Percentiles rank a stretch among this genome's conserved stretches.
These are phyloP conservation scores for Xylariaceae sp. DNA, from an alignment of 2,329 filamentous ascomycete species.

Conservation along the genomic window DNA sequence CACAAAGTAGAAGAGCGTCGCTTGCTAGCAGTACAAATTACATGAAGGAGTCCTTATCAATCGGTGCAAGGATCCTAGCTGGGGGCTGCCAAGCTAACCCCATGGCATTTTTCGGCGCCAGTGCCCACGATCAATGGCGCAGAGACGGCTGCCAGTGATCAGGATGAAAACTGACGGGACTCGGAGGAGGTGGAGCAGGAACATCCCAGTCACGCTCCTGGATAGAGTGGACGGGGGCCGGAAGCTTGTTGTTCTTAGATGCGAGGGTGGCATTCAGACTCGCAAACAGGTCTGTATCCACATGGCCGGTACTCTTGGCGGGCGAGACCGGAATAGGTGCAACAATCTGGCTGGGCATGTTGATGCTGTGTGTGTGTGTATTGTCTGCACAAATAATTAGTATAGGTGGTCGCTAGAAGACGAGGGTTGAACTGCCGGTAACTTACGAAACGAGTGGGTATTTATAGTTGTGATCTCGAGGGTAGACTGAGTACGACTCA, in stretches of 20 bases:
- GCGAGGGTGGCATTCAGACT: slow-evolving; percentile 49
- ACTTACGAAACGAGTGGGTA: slow-evolving; percentile 6
- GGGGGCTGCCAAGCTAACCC: not conserved
- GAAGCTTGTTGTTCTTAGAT: slow-evolving; percentile 38
- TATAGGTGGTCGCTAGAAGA: not conserved
- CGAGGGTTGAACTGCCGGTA: not conserved
- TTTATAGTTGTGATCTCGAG: not conserved
- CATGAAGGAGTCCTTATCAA: slow-evolving; percentile 19
- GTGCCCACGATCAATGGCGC: slow-evolving; percentile 28
- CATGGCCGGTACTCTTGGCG: slow-evolving; percentile 41
- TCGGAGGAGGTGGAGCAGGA: slow-evolving; percentile 60
- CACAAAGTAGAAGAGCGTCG: slow-evolving; percentile 14
- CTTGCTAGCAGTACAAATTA: slow-evolving; percentile 27
- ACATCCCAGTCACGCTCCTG: slow-evolving; percentile 57
- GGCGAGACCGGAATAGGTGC: slow-evolving; percentile 45
- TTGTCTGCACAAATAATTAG: slow-evolving; percentile 8
- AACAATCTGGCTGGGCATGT: slow-evolving; percentile 42
- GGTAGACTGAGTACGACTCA: slow-evolving; percentile 7
- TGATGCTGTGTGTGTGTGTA: slow-evolving; percentile 18
- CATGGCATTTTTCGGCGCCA: not conserved
- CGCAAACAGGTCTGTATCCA: slow-evolving; percentile 48
- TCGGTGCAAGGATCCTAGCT: slow-evolving; percentile 3
- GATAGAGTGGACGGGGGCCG: slow-evolving; percentile 47
- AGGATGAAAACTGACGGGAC: slow-evolving; percentile 55
- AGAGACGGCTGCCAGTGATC: slow-evolving; percentile 48